Evolutionary conservation across 1,284 basidiomycete genomes (phyloP).

Genomic region (Pholiota adiposa): DNA sequence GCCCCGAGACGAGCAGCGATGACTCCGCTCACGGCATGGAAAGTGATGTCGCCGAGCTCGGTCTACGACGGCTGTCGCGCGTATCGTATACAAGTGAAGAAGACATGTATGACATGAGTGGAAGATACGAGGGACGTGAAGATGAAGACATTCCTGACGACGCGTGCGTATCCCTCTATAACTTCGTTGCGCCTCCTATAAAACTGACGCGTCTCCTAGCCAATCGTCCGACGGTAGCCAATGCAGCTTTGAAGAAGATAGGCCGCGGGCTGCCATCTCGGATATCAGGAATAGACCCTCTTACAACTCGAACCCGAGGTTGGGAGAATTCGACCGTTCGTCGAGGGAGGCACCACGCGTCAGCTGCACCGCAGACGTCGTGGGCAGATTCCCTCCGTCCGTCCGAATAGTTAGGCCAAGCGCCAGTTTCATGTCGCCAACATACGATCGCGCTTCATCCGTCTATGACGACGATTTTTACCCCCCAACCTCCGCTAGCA

Average conservation of each 20-base stretch:
- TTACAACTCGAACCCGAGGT: neutral
- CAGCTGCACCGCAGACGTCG: neutral
- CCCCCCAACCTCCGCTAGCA: neutral
- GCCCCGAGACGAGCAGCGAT: neutral
- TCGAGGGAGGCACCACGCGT: neutral
- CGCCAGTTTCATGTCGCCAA: neutral
- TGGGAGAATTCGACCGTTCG: neutral
- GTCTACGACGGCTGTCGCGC: neutral
- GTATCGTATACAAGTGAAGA: neutral
- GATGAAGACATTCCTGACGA: neutral
- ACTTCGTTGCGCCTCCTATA: neutral
- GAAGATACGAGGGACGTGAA: neutral
- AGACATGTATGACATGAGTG: neutral
- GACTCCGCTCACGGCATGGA: neutral
- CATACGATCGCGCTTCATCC: neutral
- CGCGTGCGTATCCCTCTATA: neutral
- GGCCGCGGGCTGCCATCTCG: slow-evolving; percentile 5
- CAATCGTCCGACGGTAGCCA: neutral
- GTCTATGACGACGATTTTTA: neutral
- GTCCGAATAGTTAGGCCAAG: neutral
- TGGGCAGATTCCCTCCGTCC: neutral
- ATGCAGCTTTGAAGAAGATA: neutral
- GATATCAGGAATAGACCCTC: neutral
- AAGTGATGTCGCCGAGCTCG: neutral
- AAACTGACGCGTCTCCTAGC: neutral